phyloP scores from a whole-genome alignment of 2,329 filamentous ascomycete species.

The Leptodontidium sp. region DNA sequence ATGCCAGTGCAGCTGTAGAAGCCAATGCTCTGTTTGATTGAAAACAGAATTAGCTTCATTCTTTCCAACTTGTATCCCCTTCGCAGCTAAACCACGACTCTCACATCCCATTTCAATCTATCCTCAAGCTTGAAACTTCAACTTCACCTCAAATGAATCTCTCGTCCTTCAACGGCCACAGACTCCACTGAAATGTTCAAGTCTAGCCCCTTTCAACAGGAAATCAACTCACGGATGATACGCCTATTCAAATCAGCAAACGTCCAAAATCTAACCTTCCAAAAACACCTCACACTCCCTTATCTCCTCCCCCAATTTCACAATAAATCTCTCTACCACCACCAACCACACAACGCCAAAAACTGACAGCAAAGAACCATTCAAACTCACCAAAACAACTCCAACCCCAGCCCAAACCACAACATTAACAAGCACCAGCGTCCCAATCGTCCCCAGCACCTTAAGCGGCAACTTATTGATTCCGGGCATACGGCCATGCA shows the following conservation, averaged over 20 bases:
- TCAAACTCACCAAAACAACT: constrained; percentile 12
- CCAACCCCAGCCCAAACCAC: constrained; percentile 20
- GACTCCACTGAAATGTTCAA: neutral
- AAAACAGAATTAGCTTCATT: neutral
- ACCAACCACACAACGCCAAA: neutral
- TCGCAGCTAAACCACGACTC: neutral
- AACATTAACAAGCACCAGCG: constrained; percentile 10
- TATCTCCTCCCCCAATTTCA: too few species aligned
- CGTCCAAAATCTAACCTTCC: neutral
- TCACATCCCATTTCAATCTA: neutral
- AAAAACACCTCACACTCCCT: neutral
- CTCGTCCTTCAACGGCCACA: neutral
- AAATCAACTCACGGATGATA: constrained; percentile 17
- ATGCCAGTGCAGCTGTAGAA: constrained; percentile 83
- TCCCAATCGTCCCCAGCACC: constrained; percentile 19
- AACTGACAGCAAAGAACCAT: neutral
- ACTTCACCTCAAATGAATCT: neutral
- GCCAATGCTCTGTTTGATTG: constrained; percentile 56
- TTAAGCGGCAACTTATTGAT: constrained; percentile 13
- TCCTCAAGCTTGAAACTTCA: neutral
- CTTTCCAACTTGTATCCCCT: too few species aligned
- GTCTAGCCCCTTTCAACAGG: neutral
- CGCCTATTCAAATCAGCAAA: constrained; percentile 12
- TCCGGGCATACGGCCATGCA: constrained; percentile 12
- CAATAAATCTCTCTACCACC: neutral